phyloP scores from a whole-genome alignment of 2,329 filamentous ascomycete genomes.

The Colletotrichum salicis region DNA sequence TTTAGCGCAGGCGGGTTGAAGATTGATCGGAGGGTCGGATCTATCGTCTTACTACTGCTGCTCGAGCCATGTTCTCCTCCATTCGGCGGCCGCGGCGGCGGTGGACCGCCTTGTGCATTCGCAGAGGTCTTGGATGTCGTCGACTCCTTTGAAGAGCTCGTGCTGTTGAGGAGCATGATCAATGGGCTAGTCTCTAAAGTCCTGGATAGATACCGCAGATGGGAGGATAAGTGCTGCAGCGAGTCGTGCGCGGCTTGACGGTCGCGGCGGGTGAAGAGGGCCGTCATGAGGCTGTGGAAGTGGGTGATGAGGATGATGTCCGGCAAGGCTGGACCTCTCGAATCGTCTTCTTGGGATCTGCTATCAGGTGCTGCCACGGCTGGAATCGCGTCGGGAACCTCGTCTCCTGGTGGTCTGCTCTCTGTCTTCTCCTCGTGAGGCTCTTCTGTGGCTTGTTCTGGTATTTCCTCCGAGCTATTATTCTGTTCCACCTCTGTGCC shows the following conservation, averaged over 20 bases:
- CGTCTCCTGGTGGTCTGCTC: neutral
- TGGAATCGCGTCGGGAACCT: neutral
- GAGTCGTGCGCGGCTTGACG: conserved; percentile 58
- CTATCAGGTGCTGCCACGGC: neutral
- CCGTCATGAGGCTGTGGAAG: conserved; percentile 61
- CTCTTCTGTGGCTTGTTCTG: neutral
- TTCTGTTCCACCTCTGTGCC: neutral
- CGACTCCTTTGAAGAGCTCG: conserved; percentile 41
- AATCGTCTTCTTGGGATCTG: neutral
- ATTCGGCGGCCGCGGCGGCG: conserved; percentile 3
- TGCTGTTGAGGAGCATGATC: conserved; percentile 66
- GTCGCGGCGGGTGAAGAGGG: conserved; percentile 62
- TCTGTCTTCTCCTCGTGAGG: neutral
- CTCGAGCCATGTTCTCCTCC: neutral
- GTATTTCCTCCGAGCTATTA: neutral
- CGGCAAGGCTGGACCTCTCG: conserved; percentile 40
- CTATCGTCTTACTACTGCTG: conserved; percentile 40
- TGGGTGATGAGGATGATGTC: conserved; percentile 66
- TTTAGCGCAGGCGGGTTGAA: conserved; percentile 51
- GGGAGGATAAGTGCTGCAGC: conserved; percentile 59
- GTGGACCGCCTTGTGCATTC: neutral
- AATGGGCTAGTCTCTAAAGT: conserved; percentile 55
- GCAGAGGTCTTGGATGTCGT: conserved; percentile 3
- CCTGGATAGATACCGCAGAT: conserved; percentile 57
- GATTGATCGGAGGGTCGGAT: conserved; percentile 61